These are phyloP conservation scores for Pycnococcus provasolii DNA, from an alignment of 139 green algal species.

Conservation along the genomic window DNA sequence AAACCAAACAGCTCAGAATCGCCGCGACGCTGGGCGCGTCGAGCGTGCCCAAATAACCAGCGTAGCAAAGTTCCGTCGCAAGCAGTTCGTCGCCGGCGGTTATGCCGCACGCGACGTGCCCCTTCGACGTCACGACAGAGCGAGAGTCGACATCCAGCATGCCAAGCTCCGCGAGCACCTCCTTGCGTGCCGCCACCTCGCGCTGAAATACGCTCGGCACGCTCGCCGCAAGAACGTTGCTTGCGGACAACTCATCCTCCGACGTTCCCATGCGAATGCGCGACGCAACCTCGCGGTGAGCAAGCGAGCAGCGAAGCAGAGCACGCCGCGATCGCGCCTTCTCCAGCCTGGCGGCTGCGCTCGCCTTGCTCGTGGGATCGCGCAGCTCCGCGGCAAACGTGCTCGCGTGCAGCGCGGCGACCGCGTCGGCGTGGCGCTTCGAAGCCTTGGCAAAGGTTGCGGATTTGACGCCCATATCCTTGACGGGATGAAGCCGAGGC, in stretches of 20 bases:
- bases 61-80: slow-evolving; percentile 40
- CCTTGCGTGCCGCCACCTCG: slow-evolving; percentile 30
- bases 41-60: too few relatives aligned
- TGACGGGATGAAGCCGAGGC: slow-evolving; percentile 31
- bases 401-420: slow-evolving; percentile 1
- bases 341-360: not conserved
- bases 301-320: not conserved
- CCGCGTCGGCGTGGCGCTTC: too few relatives aligned
- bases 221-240: not conserved
- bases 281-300: not conserved
- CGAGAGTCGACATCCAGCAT: slow-evolving; percentile 66
- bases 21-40: too few relatives aligned
- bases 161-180: slow-evolving; percentile 52
- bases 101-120: slow-evolving; percentile 60
- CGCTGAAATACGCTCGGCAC: not conserved
- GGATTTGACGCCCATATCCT: slow-evolving; percentile 23
- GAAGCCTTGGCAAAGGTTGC: not conserved
- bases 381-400: slow-evolving; percentile 25
- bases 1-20: too few relatives aligned
- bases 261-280: not conserved
- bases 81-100: slow-evolving; percentile 62
- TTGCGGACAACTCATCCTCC: not conserved
- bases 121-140: slow-evolving; percentile 52
- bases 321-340: not conserved
- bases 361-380: not conserved